phyloP scores from a whole-genome alignment of 2,329 filamentous ascomycete species.

The Fusarium phyllophilum region DNA sequence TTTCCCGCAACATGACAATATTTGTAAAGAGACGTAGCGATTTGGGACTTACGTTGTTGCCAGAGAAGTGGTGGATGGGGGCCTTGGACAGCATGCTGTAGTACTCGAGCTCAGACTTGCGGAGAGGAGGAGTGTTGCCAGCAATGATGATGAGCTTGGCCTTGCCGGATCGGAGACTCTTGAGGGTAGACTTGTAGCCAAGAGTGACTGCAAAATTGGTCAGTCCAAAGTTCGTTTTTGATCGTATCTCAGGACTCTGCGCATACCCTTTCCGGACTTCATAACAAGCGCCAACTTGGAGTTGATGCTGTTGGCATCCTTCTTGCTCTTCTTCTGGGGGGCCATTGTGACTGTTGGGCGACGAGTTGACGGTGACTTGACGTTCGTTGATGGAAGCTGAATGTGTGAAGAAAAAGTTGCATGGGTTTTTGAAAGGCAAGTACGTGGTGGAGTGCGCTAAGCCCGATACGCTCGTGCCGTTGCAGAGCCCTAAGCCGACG shows the following conservation, averaged over 20 bases:
- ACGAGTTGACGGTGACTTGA: conserved; percentile 45
- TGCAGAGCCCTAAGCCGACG: not conserved
- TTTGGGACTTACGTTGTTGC: conserved; percentile 91
- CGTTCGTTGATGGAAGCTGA: conserved; percentile 45
- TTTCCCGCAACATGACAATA: conserved; percentile 29
- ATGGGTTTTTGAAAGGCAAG: not conserved
- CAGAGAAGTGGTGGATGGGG: conserved; percentile 95
- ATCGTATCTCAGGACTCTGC: not conserved
- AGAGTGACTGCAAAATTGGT: conserved; percentile 50
- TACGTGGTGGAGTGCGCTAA: not conserved
- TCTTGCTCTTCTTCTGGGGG: conserved; percentile 82
- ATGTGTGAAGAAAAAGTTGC: conserved; percentile 33
- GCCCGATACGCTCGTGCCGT: not conserved
- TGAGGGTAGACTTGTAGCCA: conserved; percentile 66
- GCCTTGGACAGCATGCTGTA: conserved; percentile 94
- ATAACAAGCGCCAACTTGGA: conserved; percentile 70
- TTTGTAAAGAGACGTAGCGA: conserved; percentile 39
- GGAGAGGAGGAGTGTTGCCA: conserved; percentile 96
- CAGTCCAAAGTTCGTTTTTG: conserved; percentile 5
- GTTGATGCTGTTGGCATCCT: conserved; percentile 79
- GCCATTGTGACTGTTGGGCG: conserved; percentile 68
- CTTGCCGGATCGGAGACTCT: conserved; percentile 93
- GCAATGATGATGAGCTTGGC: conserved; percentile 96
- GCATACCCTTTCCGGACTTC: conserved; percentile 79
- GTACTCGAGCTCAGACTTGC: conserved; percentile 98